Evolutionary conservation across 352 stramenopile species (phyloP).

Genomic region (Phytophthora pseudosyringae): DNA sequence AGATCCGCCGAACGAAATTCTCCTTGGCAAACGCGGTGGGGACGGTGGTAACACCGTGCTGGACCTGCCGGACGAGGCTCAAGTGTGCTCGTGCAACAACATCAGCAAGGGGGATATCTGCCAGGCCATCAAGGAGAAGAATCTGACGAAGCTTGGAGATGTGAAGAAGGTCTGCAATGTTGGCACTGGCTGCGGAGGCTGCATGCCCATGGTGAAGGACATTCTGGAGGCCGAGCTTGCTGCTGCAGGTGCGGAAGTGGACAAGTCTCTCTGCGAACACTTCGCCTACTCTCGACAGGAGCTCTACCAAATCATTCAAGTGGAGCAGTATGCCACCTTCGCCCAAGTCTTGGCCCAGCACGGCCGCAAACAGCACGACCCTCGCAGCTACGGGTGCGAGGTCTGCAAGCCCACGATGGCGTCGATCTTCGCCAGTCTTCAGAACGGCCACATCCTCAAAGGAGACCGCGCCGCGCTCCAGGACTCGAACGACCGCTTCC

Average conservation of each 20-base stretch:
- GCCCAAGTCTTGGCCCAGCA: slow-evolving; percentile 86
- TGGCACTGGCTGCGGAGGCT: slow-evolving; percentile 91
- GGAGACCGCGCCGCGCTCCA: slow-evolving; percentile 81
- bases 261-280: slow-evolving; percentile 92
- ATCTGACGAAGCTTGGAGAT: slow-evolving; percentile 67
- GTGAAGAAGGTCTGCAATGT: slow-evolving; percentile 90
- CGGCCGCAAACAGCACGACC: slow-evolving; percentile 54
- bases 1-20: slow-evolving; percentile 60
- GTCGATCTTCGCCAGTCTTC: slow-evolving; percentile 90
- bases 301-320: slow-evolving; percentile 88
- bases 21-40: slow-evolving; percentile 52
- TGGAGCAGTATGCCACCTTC: slow-evolving; percentile 89
- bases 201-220: slow-evolving; percentile 91
- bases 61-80: slow-evolving; percentile 76
- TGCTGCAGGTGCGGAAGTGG: slow-evolving; percentile 84
- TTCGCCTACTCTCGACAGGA: slow-evolving; percentile 91
- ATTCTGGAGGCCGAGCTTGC: slow-evolving; percentile 86
- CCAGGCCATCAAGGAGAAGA: slow-evolving; percentile 73
- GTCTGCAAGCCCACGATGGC: slow-evolving; percentile 93
- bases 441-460: slow-evolving; percentile 89
- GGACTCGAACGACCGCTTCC: slow-evolving; percentile 93
- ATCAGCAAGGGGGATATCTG: slow-evolving; percentile 88
- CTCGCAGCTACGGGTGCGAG: slow-evolving; percentile 83
- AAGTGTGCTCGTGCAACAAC: slow-evolving; percentile 95
- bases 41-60: slow-evolving; percentile 44